Evolutionary conservation across 2,329 filamentous ascomycete species (phyloP), one percentile per base, ranked within the genome.

Genomic region (Periconia macrospinosa): DNA sequence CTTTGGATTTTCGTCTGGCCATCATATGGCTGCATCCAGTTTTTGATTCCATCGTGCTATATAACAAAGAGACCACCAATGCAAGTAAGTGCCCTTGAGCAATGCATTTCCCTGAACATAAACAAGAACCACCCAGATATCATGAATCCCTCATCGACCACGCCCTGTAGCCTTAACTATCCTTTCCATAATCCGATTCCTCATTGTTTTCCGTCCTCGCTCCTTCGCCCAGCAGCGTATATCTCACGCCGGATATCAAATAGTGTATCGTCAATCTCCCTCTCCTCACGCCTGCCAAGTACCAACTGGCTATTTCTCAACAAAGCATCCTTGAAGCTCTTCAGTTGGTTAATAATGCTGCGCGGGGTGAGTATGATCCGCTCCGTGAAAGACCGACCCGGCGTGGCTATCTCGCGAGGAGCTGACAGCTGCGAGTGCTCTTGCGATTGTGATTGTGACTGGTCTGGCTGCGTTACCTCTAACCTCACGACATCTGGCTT

Each of bases 181-280:
- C 33, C 33, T 37, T 13, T n/a, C 33, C 33, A 37, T 37, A 14
- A n/a, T n/a, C 33, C 33, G 11, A 37, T 13, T 37, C 5, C 15
- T 37, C 15, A 37, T n/a, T 37, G 43, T 15, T 30, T 23, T 23
- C 48, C 50, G 40, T 61, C 60, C 7, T 60, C 62, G 20, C 88
- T 81, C 63, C 78, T 78, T 13, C 23, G 43, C 63, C 86, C 86
- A 15, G 90, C 90, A 52, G 87, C 84, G 69, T 89, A 89, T 48
- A 92, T 80, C 70, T 89, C 86, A 58, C 83, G 81, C 71, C 89
- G 87, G 59, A 93, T 84, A 70, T 93, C 88, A 77, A 92, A 90
- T 68, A 94, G 80, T 63, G 91, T 76, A 67, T 92, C 88, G 66
- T 94, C 90, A 60, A 94, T 81, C 68, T 87, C 81, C 54, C 86